These are phyloP conservation scores for Calendula officinalis DNA, from an alignment of 129 eudicot species.

Conservation along the genomic window DNA sequence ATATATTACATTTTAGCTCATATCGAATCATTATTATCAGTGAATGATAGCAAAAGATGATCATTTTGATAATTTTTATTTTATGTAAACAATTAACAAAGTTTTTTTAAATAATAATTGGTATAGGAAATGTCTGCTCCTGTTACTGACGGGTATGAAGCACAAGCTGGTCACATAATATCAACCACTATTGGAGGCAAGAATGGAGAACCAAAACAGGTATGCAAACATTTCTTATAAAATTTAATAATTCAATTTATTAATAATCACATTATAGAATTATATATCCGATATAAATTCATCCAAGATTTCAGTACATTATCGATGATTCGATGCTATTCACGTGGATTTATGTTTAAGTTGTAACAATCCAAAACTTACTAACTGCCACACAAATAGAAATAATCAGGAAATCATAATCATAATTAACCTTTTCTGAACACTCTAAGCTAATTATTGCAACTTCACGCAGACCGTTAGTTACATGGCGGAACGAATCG, in stretches of 20 bases:
- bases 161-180: constrained; percentile 85
- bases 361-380: too few relatives aligned
- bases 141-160: constrained; percentile 57
- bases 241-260: neutral
- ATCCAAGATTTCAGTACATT: neutral
- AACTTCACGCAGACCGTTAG: constrained; percentile 69
- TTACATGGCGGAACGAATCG: constrained; percentile 96
- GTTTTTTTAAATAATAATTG: neutral
- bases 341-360: too few relatives aligned
- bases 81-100: neutral
- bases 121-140: constrained; percentile 73
- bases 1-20: too few relatives aligned
- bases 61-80: too few relatives aligned
- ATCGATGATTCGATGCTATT: too few relatives aligned
- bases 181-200: constrained; percentile 93
- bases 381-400: neutral
- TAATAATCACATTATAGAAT: neutral
- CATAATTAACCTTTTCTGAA: neutral
- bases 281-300: neutral
- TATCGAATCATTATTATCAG: too few relatives aligned
- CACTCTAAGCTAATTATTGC: neutral
- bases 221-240: constrained; percentile 16
- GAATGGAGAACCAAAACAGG: constrained; percentile 98
- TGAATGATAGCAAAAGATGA: too few relatives aligned
- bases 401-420: neutral